phyloP scores from a whole-genome alignment of 1,284 basidiomycete genomes.

The Moesziomyces sp. region DNA sequence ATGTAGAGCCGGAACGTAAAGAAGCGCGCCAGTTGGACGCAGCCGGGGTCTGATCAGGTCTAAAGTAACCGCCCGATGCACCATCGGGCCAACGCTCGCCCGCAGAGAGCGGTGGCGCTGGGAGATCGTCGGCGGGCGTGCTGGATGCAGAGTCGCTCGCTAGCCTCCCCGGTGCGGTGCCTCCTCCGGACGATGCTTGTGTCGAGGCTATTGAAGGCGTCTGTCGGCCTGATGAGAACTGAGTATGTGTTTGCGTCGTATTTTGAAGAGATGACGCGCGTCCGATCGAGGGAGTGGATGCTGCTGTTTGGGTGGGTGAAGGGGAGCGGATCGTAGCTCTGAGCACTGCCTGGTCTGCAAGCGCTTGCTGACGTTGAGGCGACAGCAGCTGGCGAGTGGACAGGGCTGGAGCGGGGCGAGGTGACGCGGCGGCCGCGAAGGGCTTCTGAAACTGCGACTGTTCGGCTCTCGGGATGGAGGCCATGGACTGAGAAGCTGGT shows the following conservation, averaged over 20 bases:
- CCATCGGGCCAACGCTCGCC: constrained; percentile 6
- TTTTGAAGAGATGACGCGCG: neutral
- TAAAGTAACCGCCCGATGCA: neutral
- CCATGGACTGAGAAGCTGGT: constrained; percentile 13
- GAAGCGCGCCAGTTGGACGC: constrained; percentile 23
- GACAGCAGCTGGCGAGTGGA: constrained; percentile 20
- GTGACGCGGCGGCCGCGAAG: constrained; percentile 11
- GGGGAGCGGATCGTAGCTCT: constrained; percentile 6
- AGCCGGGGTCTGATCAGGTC: constrained; percentile 16
- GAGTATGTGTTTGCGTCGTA: no score
- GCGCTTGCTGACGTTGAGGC: constrained; percentile 27
- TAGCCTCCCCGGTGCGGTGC: no score
- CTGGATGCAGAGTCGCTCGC: no score
- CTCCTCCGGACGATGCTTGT: no score
- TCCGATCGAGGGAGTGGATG: constrained; percentile 10
- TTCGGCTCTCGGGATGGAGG: constrained; percentile 19
- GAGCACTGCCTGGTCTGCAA: constrained; percentile 5
- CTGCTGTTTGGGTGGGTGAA: constrained; percentile 3
- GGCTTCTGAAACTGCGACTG: constrained; percentile 22
- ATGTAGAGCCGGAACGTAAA: constrained; percentile 7
- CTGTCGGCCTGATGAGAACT: no score
- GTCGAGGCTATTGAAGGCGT: no score
- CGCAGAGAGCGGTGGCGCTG: constrained; percentile 1
- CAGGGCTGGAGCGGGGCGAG: constrained; percentile 13
- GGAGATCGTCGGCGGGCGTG: no score